phyloP scores from a whole-genome alignment of 805 yeast genomes.

The Nakazawaea siamensis region DNA sequence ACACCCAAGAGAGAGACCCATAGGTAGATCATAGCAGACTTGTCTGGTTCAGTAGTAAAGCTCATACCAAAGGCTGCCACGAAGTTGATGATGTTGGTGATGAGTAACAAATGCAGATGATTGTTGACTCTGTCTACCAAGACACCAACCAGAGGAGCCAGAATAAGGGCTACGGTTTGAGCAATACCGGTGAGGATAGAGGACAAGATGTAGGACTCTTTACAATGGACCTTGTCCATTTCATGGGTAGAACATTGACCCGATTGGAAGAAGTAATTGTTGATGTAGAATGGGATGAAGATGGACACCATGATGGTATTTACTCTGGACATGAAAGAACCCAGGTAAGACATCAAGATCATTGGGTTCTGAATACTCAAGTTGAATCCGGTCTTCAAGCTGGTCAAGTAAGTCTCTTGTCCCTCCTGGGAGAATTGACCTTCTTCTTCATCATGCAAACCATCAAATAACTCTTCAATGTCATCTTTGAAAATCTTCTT shows the following conservation, averaged over 20 bases:
- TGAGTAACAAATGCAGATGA: conserved; percentile 22
- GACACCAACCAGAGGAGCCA: conserved; percentile 59
- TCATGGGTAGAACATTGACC: conserved; percentile 38
- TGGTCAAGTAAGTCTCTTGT: conserved; percentile 27
- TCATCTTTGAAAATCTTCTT: conserved; percentile 21
- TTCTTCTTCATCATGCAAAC: conserved; percentile 21
- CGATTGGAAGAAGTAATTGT: conserved; percentile 39
- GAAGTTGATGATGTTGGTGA: conserved; percentile 34
- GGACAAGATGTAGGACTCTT: conserved; percentile 55
- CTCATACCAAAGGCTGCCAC: conserved; percentile 32
- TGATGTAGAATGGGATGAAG: conserved; percentile 58
- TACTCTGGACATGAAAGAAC: conserved; percentile 56
- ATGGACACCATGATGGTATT: conserved; percentile 50
- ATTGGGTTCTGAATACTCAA: conserved; percentile 37
- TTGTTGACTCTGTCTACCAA: conserved; percentile 37
- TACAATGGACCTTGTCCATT: conserved; percentile 34
- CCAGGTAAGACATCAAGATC: conserved; percentile 48
- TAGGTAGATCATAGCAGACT: conserved; percentile 25
- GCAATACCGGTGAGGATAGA: conserved; percentile 66
- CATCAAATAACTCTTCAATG: conserved; percentile 24
- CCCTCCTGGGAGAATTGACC: conserved; percentile 11
- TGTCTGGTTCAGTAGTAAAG: conserved; percentile 24
- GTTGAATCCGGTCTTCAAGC: conserved; percentile 38
- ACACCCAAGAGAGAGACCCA: conserved; percentile 43
- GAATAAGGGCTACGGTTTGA: conserved; percentile 45